Evolutionary conservation across 768 basidiomycete genomes (phyloP), one percentile per base, ranked within the genome.

Genomic region (Lactarius tabidus): DNA sequence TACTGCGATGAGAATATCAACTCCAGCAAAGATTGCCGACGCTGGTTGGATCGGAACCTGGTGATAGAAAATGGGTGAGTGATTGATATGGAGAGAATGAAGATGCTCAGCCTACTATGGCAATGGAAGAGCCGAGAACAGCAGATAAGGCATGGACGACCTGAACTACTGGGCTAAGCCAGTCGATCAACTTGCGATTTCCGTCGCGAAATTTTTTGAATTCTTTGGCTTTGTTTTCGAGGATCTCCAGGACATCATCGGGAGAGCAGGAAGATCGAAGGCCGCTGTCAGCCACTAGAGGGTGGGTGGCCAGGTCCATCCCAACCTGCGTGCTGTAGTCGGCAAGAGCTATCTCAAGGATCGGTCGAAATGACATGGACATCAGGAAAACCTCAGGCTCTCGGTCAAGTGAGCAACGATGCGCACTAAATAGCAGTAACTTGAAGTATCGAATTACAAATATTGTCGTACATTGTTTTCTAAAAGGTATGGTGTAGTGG

Each of bases 1-100:
- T 36, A 63, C 62, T 3, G 18, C 28, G 28, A 63, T 56, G n/a
- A 63, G 17, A 20, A 58, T n/a, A 10, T 28, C 62, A 4, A 63
- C 6, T 23, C 35, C 57, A 29, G 45, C 28, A 39, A 63, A 58
- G 10, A 63, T 57, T 20, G 56, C 56, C 3, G 38, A 48, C 1
- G 57, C 35, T 29, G 56, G 62, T n/a, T 26, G 35, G 15, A 57
- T 57, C 18, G 41, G 31, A 23, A 45, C 43, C 43, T 45, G n/a
- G n/a, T 45, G 23, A 23, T 10, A 18, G 43, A n/a, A 23, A 23
- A 45, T 23, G 18, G 41, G n/a, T n/a, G n/a, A n/a, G n/a, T n/a
- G n/a, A n/a, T n/a, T n/a, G n/a, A n/a, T n/a, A 43, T 23, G 15
- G 3, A 3, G 8, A 8, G 8, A n/a, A n/a, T n/a, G n/a, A n/a